Evolutionary conservation across 805 yeast genomes (phyloP).

Genomic region (Ogataea polymorpha): DNA sequence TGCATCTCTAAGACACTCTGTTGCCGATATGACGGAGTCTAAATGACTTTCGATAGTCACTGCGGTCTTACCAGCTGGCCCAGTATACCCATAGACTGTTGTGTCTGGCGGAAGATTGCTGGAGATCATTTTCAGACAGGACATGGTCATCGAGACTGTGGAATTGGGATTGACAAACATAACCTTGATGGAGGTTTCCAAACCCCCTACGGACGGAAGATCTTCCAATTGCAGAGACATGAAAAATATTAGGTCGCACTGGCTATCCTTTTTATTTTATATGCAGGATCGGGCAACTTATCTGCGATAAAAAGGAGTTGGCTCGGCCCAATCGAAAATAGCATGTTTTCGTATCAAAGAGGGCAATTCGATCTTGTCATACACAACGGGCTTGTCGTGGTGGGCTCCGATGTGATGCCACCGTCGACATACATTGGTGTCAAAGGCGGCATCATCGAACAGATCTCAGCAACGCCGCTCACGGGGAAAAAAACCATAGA

Average conservation of each 20-base stretch:
- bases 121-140: slow-evolving; percentile 32
- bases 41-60: slow-evolving; percentile 33
- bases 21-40: slow-evolving; percentile 34
- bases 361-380: slow-evolving; percentile 25
- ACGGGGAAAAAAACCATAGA: slow-evolving; percentile 29
- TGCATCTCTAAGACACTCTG: slow-evolving; percentile 31
- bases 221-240: not conserved
- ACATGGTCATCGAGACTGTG: slow-evolving; percentile 29
- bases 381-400: slow-evolving; percentile 32
- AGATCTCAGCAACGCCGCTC: slow-evolving; percentile 19
- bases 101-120: slow-evolving; percentile 30
- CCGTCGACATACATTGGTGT: slow-evolving; percentile 40
- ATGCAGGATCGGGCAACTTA: slow-evolving; percentile 1
- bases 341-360: not conserved
- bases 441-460: slow-evolving; percentile 20
- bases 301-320: not conserved
- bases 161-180: slow-evolving; percentile 33
- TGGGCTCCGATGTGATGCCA: slow-evolving; percentile 28
- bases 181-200: slow-evolving; percentile 16
- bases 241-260: too few species aligned
- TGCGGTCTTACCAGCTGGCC: slow-evolving; percentile 27
- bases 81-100: slow-evolving; percentile 32
- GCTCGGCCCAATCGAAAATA: not conserved
- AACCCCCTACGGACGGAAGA: slow-evolving; percentile 9
- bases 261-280: not conserved